Base-by-base conservation (phyloP, 2,329 filamentous ascomycete genomes). In the Colletotrichum orchidophilum region DNA sequence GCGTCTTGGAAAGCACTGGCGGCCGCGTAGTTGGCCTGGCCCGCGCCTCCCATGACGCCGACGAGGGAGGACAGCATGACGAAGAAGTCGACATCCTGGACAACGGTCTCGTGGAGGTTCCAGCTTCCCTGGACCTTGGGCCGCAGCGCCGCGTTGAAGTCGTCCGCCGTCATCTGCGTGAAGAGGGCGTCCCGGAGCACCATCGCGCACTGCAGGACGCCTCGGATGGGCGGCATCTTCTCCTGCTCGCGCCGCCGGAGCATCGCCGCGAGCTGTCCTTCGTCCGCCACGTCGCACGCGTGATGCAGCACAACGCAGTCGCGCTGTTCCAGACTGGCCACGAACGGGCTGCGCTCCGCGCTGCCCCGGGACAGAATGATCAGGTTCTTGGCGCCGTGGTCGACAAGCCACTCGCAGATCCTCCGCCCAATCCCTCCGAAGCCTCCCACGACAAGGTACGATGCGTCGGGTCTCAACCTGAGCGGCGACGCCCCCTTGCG, bases 21-120 rank as follows among this genome's bases (percentile, higher is more conserved):
- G 0, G 83, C 82, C 1, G 77, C 74, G 71, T 88, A 87, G 73
- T 83, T 85, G 5, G 79, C 73, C 74, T 88, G 85, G 0, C 75
- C 75, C 8, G 55, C 52, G 57, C 77, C 78, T 4, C 79, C 79
- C 1, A 75, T 66, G 3, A 80, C 69, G 12, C 64, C 68, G 8
- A 74, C 70, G 1, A 76, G 39, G 1, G 81, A 82, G 0, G 78
- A 80, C 15, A 82, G 75, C 21, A 79, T 49, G 49, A 82, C 72
- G 66, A 81, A 82, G 70, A 80, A 81, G 63, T 82, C 81, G n/a
- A 82, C 74, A 12, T 72, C 72, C 0, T 75, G 42, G 5, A 63
- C 55, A 50, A 83, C 78, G 0, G 78, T 21, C 4, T 77, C 74
- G 63, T 81, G 75, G 2, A 83, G 73, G 57, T 77, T 71, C 24